These are phyloP conservation scores for Nothophytophthora sp. DNA, from an alignment of 352 stramenopile species.

Conservation along the genomic window DNA sequence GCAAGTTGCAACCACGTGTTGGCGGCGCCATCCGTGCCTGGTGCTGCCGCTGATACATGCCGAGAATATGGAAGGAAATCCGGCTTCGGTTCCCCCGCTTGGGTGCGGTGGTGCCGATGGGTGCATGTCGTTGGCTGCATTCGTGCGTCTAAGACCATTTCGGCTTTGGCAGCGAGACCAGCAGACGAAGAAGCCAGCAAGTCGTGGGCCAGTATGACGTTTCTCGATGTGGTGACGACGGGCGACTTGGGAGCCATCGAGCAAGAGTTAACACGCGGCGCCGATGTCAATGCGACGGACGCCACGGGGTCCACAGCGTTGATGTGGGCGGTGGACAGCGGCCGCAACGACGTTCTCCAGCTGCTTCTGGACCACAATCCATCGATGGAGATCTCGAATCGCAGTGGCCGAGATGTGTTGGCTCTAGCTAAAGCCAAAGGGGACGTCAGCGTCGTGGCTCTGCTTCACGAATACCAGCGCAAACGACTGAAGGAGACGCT, in stretches of 20 bases:
- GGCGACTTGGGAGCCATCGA: conserved; percentile 2
- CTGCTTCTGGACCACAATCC: conserved; percentile 9
- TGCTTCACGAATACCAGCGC: conserved; percentile 5
- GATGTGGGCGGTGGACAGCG: conserved; percentile 12
- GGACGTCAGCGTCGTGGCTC: background rate
- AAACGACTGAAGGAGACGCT: background rate
- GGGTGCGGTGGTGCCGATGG: too few species aligned
- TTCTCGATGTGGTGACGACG: conserved; percentile 1
- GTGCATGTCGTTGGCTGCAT: too few species aligned
- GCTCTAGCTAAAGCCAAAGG: background rate
- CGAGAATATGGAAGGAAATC: too few species aligned
- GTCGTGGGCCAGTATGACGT: too few species aligned
- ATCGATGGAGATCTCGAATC: conserved; percentile 9
- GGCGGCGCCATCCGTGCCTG: too few species aligned
- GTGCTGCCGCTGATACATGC: too few species aligned
- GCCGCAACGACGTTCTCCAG: conserved; percentile 1
- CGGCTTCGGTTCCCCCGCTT: too few species aligned
- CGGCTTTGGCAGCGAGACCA: too few species aligned
- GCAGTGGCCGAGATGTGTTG: conserved; percentile 2
- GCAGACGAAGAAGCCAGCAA: too few species aligned
- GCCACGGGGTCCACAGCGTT: conserved; percentile 1
- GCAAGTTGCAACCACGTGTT: too few species aligned
- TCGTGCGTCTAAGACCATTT: too few species aligned
- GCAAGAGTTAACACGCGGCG: background rate
- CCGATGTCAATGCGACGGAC: conserved; percentile 10